Evolutionary conservation across 805 yeast genomes (phyloP).

Genomic region (Ogataea pignaliae): DNA sequence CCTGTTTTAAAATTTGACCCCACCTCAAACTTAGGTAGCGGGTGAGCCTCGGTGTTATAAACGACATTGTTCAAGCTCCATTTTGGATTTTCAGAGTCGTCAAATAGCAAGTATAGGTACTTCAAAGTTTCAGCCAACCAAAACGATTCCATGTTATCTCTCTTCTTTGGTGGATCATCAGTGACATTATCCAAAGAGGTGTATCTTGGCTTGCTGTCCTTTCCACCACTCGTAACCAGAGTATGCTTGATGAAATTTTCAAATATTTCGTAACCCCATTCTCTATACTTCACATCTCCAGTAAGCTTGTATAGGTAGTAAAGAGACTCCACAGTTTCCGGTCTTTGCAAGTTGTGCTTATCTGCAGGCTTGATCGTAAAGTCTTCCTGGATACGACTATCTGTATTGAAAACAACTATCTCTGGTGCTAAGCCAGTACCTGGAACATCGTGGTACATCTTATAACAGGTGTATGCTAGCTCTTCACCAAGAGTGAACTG

Average conservation of each 20-base stretch:
- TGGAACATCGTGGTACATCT: constrained; percentile 68
- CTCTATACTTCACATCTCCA: constrained; percentile 73
- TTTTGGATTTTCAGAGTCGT: constrained; percentile 51
- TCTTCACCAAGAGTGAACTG: constrained; percentile 72
- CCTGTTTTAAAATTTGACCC: constrained; percentile 53
- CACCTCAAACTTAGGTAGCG: constrained; percentile 70
- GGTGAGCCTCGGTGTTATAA: constrained; percentile 92
- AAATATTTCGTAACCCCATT: constrained; percentile 88
- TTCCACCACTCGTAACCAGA: constrained; percentile 44
- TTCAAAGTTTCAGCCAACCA: constrained; percentile 94
- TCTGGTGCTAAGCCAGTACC: constrained; percentile 84
- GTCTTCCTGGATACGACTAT: constrained; percentile 42
- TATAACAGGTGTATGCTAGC: constrained; percentile 75
- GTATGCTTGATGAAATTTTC: constrained; percentile 61
- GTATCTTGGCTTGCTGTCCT: constrained; percentile 42
- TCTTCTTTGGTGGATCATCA: constrained; percentile 41
- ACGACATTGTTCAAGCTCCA: constrained; percentile 67
- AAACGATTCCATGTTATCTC: constrained; percentile 84
- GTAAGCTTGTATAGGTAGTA: constrained; percentile 78
- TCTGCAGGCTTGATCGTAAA: constrained; percentile 68
- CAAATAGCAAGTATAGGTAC: constrained; percentile 76
- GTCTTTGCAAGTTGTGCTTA: constrained; percentile 83
- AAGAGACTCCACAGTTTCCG: constrained; percentile 89
- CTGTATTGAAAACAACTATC: constrained; percentile 75
- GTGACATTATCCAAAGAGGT: constrained; percentile 68